Evolutionary conservation across 768 basidiomycete genomes (phyloP).

Genomic region (Tricholoma flavovirens): DNA sequence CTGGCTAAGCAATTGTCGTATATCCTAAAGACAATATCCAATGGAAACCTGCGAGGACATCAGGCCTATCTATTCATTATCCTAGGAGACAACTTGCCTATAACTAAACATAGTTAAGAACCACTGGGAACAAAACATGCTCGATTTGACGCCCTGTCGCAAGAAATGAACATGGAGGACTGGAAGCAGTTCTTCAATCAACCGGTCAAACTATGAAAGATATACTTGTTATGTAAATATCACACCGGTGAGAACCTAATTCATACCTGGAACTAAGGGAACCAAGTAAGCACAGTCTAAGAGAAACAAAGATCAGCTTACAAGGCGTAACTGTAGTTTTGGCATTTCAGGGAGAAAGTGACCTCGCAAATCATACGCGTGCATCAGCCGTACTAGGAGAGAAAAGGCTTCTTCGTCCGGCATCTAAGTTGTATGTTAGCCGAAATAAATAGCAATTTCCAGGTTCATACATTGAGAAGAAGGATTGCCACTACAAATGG

Average conservation of each 20-base stretch:
- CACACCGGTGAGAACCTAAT: neutral
- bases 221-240: constrained; percentile 4
- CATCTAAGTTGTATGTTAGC: constrained; percentile 57
- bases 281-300: constrained; percentile 2
- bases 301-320: constrained; percentile 29
- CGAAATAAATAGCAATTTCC: neutral
- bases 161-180: constrained; percentile 91
- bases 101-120: constrained; percentile 97
- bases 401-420: constrained; percentile 99
- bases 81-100: constrained; percentile 43
- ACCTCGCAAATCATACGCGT: constrained; percentile 91
- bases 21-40: constrained; percentile 92
- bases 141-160: constrained; percentile 91
- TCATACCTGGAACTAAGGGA: constrained; percentile 53
- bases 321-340: constrained; percentile 86
- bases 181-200: constrained; percentile 89
- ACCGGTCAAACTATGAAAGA: constrained; percentile 73
- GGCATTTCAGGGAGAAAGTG: constrained; percentile 99
- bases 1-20: constrained; percentile 95
- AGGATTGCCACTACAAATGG: constrained; percentile 95
- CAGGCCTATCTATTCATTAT: neutral
- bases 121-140: constrained; percentile 99
- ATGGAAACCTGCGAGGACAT: constrained; percentile 64
- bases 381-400: constrained; percentile 89
- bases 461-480: constrained; percentile 69